These are phyloP conservation scores for Calamus simplicifolius DNA, from an alignment of 176 grass and related monocot species.

Conservation along the genomic window DNA sequence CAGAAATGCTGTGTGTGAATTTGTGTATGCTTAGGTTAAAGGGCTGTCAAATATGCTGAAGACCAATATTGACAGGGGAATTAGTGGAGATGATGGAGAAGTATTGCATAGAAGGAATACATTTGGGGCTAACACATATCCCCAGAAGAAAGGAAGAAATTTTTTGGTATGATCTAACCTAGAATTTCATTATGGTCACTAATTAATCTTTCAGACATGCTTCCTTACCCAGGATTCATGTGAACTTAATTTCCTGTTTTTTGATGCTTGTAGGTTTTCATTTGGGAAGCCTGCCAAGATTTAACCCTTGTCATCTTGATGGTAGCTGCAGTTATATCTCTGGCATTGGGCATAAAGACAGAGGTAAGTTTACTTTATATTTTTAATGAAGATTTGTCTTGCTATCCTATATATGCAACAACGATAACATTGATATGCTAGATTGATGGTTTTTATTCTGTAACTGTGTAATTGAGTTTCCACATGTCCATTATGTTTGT, in stretches of 20 bases:
- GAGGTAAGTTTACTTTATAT: constrained; percentile 43
- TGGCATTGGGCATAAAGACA: constrained; percentile 84
- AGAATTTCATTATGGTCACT: background rate
- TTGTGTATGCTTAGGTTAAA: constrained; percentile 34
- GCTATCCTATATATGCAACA: too few relatives aligned
- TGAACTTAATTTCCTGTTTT: too few relatives aligned
- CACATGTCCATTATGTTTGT: too few relatives aligned
- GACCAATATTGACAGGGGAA: constrained; percentile 58
- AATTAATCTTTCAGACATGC: background rate
- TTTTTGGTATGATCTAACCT: constrained; percentile 15
- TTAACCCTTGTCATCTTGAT: constrained; percentile 86
- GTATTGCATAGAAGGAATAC: constrained; percentile 42
- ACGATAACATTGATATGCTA: too few relatives aligned
- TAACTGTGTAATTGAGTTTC: too few relatives aligned
- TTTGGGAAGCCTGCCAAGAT: constrained; percentile 95
- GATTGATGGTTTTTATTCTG: too few relatives aligned
- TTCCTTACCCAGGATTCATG: background rate
- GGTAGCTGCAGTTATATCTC: constrained; percentile 81
- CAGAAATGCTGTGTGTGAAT: background rate
- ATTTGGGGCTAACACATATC: constrained; percentile 68
- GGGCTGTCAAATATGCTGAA: constrained; percentile 60
- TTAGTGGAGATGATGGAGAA: constrained; percentile 33
- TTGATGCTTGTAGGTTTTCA: constrained; percentile 41
- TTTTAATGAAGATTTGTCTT: too few relatives aligned
- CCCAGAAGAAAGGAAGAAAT: constrained; percentile 66